Conservation (phyloP, 345 rosid genomes). For the Zanthoxylum bungeanum region DNA sequence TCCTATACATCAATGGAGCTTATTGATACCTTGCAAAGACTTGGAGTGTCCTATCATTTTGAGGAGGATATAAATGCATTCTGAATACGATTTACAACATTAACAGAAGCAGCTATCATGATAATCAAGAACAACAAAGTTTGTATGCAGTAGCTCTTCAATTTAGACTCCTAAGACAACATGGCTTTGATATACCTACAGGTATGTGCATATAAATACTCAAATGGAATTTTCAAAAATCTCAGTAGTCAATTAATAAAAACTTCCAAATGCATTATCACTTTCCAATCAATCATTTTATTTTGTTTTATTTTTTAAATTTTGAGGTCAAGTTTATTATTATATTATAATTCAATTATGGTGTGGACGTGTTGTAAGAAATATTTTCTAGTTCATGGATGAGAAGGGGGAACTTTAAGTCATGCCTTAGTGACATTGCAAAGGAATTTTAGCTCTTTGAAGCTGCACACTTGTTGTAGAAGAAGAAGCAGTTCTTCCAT, state of each 20-base stretch:
- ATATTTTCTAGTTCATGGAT: neutral
- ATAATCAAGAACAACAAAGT: neutral
- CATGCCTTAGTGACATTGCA: neutral
- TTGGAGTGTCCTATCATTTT: slow-evolving; percentile 36
- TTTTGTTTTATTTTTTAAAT: no score
- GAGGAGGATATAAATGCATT: slow-evolving; percentile 15
- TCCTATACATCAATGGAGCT: slow-evolving; percentile 24
- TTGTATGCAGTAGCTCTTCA: slow-evolving; percentile 25
- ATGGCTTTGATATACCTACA: slow-evolving; percentile 18
- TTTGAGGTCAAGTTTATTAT: no score
- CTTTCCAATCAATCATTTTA: no score
- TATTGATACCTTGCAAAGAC: slow-evolving; percentile 30
- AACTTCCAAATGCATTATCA: no score
- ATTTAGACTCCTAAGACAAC: slow-evolving; percentile 35
- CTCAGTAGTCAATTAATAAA: no score
- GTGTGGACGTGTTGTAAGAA: neutral
- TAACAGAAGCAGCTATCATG: neutral
- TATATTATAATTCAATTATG: neutral
- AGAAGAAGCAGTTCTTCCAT: neutral
- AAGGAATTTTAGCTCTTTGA: neutral
- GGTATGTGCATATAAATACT: no score
- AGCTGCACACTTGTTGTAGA: neutral
- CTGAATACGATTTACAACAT: slow-evolving; percentile 2
- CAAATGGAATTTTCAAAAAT: no score
- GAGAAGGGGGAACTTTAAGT: neutral